phyloP scores from a whole-genome alignment of 495 filamentous ascomycete species.

The Aspergillus carlsbadensis region DNA sequence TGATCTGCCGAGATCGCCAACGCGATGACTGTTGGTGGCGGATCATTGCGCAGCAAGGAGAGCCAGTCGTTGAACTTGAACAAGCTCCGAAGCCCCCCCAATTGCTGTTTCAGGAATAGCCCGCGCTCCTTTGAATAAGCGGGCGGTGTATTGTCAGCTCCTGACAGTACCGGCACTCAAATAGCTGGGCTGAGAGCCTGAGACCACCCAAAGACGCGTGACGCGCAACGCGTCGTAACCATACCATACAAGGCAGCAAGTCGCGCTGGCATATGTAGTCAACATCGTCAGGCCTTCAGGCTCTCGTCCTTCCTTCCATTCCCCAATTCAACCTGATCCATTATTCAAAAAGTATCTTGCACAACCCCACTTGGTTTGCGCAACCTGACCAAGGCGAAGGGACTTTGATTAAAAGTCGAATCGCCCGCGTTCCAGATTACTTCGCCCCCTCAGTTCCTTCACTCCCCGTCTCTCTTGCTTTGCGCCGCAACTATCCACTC shows the following conservation, averaged over 20 bases:
- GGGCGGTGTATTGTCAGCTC: constrained; percentile 24
- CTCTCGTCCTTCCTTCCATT: constrained; percentile 21
- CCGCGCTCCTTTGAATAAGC: constrained; percentile 14
- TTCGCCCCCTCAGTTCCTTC: constrained; percentile 10
- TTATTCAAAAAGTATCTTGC: constrained; percentile 23
- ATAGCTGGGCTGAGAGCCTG: neutral
- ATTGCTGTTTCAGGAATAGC: constrained; percentile 1
- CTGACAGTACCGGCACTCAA: constrained; percentile 16
- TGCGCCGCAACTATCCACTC: constrained; percentile 1
- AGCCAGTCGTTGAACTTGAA: constrained; percentile 17
- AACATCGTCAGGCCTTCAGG: constrained; percentile 13
- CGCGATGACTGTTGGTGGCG: constrained; percentile 11
- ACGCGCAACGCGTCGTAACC: constrained; percentile 30
- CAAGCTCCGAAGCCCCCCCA: neutral
- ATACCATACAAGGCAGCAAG: constrained; percentile 25
- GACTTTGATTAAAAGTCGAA: constrained; percentile 22
- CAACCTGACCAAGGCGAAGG: constrained; percentile 19
- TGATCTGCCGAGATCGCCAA: constrained; percentile 21
- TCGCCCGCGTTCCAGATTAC: constrained; percentile 20
- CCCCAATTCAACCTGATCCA: constrained; percentile 24
- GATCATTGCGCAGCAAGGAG: constrained; percentile 20
- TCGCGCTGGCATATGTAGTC: constrained; percentile 7
- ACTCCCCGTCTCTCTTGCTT: constrained; percentile 18
- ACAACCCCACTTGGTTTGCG: constrained; percentile 17
- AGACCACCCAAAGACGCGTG: constrained; percentile 24